Evolutionary conservation across 2,329 filamentous ascomycete species (phyloP).

Genomic region (Talaromyces sp.): DNA sequence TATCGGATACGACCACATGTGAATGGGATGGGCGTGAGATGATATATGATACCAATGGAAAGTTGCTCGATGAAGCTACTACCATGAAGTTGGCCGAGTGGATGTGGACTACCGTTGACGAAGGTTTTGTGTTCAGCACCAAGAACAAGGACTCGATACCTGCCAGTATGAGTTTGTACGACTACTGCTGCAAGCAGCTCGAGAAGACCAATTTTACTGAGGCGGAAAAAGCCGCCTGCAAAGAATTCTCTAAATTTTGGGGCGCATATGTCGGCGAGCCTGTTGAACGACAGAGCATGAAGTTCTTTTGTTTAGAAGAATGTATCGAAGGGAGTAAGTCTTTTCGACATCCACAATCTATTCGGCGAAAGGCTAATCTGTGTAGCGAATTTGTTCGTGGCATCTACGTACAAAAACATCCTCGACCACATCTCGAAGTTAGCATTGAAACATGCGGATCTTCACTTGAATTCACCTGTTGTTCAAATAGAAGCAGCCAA

Average conservation of each 20-base stretch:
- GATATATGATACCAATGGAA: constrained; percentile 49
- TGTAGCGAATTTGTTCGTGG: constrained; percentile 60
- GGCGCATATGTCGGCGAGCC: constrained; percentile 62
- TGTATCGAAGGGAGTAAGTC: constrained; percentile 58
- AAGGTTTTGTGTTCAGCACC: constrained; percentile 60
- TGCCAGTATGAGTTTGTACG: constrained; percentile 51
- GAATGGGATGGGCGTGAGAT: constrained; percentile 52
- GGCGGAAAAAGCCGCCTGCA: constrained; percentile 47
- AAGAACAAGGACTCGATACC: constrained; percentile 51
- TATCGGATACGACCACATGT: constrained; percentile 50
- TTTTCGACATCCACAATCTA: not conserved
- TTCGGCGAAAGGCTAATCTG: not conserved
- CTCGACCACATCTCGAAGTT: constrained; percentile 51
- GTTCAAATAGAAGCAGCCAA: constrained; percentile 34
- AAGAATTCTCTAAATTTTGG: constrained; percentile 60
- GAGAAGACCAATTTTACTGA: constrained; percentile 37
- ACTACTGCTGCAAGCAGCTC: constrained; percentile 55
- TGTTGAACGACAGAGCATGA: constrained; percentile 58
- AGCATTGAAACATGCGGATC: constrained; percentile 47
- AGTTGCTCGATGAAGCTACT: constrained; percentile 34
- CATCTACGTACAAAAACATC: constrained; percentile 59
- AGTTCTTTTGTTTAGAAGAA: constrained; percentile 64
- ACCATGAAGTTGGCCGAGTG: constrained; percentile 39
- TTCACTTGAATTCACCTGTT: constrained; percentile 48
- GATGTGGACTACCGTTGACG: constrained; percentile 57